These are phyloP conservation scores for Chaetomidium leptoderma DNA, from an alignment of 495 filamentous ascomycete species.

Conservation along the genomic window DNA sequence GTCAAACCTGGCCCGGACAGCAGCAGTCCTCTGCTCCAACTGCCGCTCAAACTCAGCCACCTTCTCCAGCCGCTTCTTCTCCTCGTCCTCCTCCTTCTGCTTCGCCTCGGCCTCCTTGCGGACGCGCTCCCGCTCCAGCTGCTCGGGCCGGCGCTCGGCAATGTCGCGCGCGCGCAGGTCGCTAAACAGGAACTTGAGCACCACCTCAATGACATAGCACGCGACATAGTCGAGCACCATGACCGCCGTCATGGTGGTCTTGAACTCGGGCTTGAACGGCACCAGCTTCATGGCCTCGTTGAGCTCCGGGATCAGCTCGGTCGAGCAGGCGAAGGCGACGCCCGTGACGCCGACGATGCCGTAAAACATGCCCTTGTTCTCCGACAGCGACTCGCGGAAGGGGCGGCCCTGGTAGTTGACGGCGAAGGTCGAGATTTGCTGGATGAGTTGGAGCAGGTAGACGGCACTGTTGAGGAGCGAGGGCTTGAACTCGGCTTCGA, in stretches of 20 bases:
- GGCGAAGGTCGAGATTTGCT: conserved; percentile 98
- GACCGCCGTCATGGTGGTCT: conserved; percentile 71
- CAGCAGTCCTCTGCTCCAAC: conserved; percentile 37
- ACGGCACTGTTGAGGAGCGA: conserved; percentile 95
- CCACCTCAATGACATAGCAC: conserved; percentile 86
- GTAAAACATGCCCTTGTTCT: conserved; percentile 98
- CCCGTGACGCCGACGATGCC: conserved; percentile 82
- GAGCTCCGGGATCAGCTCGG: conserved; percentile 91
- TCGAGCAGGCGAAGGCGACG: conserved; percentile 93
- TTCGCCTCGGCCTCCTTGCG: conserved; percentile 60
- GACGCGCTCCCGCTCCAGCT: conserved; percentile 69
- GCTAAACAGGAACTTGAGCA: conserved; percentile 79
- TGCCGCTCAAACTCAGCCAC: conserved; percentile 50
- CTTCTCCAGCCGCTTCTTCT: conserved; percentile 46
- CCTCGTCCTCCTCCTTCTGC: conserved; percentile 51
- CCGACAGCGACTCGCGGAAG: conserved; percentile 90
- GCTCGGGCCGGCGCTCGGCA: conserved; percentile 77
- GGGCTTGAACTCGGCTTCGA: conserved; percentile 91
- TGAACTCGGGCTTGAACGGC: conserved; percentile 89
- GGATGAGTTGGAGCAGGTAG: conserved; percentile 96
- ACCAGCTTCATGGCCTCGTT: conserved; percentile 92
- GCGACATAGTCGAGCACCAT: conserved; percentile 89
- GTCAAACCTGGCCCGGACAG: conserved; percentile 9
- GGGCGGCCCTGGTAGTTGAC: conserved; percentile 99
- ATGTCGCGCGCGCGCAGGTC: conserved; percentile 95